phyloP scores from a whole-genome alignment of 2,329 filamentous ascomycete species.

The Fusarium globosum region DNA sequence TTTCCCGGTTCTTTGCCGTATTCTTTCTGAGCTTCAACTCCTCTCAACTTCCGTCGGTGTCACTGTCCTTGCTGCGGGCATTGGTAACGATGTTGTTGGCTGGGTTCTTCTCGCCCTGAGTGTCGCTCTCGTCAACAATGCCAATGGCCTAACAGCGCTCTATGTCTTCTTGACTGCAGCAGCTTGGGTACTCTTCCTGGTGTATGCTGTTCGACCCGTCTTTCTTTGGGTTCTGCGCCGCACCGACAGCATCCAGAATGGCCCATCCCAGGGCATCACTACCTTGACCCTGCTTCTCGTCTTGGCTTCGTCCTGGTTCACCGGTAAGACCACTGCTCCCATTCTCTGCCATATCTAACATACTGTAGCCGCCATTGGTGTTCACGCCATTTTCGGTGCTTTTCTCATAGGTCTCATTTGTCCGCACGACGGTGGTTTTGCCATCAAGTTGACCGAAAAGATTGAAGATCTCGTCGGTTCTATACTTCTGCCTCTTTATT shows the following conservation, averaged over 20 bases:
- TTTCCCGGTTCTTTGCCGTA: constrained; percentile 92
- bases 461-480: constrained; percentile 90
- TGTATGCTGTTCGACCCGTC: constrained; percentile 76
- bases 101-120: constrained; percentile 95
- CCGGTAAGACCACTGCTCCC: constrained; percentile 54
- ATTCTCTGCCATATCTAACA: neutral
- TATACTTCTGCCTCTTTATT: constrained; percentile 90
- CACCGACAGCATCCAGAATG: constrained; percentile 84
- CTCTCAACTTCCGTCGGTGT: constrained; percentile 86
- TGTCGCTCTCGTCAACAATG: constrained; percentile 91
- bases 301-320: constrained; percentile 85
- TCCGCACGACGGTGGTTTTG: constrained; percentile 89
- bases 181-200: constrained; percentile 81
- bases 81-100: constrained; percentile 81
- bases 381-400: constrained; percentile 94
- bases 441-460: constrained; percentile 92
- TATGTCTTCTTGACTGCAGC: constrained; percentile 83
- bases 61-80: constrained; percentile 88
- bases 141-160: constrained; percentile 82
- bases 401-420: constrained; percentile 92
- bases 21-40: constrained; percentile 89
- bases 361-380: constrained; percentile 74
- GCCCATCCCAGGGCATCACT: constrained; percentile 86
- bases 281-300: constrained; percentile 84
- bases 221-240: constrained; percentile 80